Percentiles rank a stretch among this genome's conserved stretches.
Evolutionary conservation across 331 rosid genomes (phyloP).

Genomic region (Arachis monticola): DNA sequence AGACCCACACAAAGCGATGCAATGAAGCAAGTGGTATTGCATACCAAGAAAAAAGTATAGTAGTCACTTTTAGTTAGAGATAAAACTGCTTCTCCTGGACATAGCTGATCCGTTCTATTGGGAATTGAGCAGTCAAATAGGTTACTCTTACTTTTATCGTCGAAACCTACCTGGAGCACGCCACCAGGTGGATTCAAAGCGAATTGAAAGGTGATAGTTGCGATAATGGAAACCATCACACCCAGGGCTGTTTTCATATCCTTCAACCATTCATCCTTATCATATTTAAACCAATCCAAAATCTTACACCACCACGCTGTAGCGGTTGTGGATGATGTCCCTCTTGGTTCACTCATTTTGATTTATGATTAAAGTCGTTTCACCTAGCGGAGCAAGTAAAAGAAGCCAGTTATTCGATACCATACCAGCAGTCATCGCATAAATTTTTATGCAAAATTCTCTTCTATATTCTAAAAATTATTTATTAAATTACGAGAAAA

Average conservation of each 20-base stretch:
- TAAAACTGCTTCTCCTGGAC: constrained; percentile 5
- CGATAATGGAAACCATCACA: constrained; percentile 28
- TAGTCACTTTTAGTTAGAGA: fast-evolving
- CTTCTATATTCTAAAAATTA: too few relatives aligned
- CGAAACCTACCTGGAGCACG: neutral
- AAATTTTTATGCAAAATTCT: too few relatives aligned
- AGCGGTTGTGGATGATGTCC: too few relatives aligned
- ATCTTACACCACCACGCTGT: too few relatives aligned
- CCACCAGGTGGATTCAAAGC: constrained; percentile 37
- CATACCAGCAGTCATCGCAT: too few relatives aligned
- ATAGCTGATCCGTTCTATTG: neutral
- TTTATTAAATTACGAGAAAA: too few relatives aligned
- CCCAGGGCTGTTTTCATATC: neutral
- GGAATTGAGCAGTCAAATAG: too few relatives aligned
- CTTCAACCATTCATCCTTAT: neutral
- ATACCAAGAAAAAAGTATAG: fast-evolving
- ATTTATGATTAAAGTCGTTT: too few relatives aligned
- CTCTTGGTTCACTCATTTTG: too few relatives aligned
- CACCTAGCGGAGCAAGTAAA: too few relatives aligned
- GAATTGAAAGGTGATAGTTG: constrained; percentile 37
- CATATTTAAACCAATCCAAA: neutral
- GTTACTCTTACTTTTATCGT: neutral
- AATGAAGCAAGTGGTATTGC: constrained; percentile 5
- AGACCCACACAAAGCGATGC: constrained; percentile 32
- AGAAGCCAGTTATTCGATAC: too few relatives aligned